Conservation (phyloP, 148 eudicot species). For the Fallopia convolvulus region DNA sequence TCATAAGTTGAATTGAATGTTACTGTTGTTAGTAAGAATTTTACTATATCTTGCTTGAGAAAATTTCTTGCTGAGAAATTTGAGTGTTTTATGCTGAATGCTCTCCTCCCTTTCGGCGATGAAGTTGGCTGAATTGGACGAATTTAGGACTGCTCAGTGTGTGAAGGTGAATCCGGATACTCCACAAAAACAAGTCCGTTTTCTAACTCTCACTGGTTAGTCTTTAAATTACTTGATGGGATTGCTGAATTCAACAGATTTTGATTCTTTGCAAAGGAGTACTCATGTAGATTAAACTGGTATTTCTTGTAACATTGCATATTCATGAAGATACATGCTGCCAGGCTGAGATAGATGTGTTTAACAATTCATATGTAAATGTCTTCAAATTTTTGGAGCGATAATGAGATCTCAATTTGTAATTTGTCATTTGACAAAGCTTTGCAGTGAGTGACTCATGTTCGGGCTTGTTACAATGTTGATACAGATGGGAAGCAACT, state of each 20-base stretch:
- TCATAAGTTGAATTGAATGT: background rate
- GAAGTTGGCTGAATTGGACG: conserved; percentile 72
- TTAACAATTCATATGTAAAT: background rate
- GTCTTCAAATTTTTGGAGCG: background rate
- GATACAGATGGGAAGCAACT: conserved; percentile 63
- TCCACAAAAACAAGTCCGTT: conserved; percentile 90
- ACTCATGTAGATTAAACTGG: background rate
- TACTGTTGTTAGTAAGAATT: background rate
- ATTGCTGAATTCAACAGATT: background rate
- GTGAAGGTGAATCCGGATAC: conserved; percentile 96
- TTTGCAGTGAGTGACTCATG: background rate
- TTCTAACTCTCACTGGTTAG: conserved; percentile 80
- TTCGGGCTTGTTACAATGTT: too few species aligned
- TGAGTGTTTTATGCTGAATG: background rate
- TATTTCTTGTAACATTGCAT: background rate
- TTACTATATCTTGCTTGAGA: background rate
- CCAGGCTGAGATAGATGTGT: background rate
- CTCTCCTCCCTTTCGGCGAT: background rate
- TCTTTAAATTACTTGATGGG: conserved; percentile 5
- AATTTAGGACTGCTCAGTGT: conserved; percentile 49
- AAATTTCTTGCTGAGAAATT: too few species aligned
- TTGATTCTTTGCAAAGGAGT: background rate
- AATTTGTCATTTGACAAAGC: background rate
- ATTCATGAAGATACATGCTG: background rate
- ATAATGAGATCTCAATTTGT: background rate